Percentiles rank a stretch among this genome's conserved stretches.
phyloP scores from a whole-genome alignment of 768 basidiomycete genomes.

The Trametes villosa region DNA sequence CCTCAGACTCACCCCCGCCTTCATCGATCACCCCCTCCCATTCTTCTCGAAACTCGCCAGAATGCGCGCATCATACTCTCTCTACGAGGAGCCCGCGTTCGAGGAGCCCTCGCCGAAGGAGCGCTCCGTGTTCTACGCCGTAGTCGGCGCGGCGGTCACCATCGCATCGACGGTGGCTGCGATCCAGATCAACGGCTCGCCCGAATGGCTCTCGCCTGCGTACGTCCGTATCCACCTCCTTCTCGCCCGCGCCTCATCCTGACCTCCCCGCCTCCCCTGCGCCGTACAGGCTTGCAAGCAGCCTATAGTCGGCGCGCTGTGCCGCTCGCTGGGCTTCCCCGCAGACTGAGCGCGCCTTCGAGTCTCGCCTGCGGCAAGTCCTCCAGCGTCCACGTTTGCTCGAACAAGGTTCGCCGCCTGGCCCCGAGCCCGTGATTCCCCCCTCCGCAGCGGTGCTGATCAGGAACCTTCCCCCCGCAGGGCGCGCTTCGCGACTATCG shows the following conservation, averaged over 20 bases:
- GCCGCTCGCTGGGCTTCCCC: conserved; percentile 6
- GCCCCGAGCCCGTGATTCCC: not conserved
- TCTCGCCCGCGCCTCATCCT: not conserved
- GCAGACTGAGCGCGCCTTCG: not conserved
- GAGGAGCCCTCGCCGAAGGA: conserved; percentile 18
- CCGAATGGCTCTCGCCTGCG: conserved; percentile 20
- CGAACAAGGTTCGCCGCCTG: not conserved
- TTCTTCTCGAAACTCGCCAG: not conserved
- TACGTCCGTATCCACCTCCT: conserved; percentile 18
- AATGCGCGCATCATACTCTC: conserved; percentile 21
- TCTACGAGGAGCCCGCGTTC: conserved; percentile 26
- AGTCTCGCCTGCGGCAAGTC: not conserved
- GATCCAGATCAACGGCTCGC: conserved; percentile 15
- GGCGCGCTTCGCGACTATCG: not conserved
- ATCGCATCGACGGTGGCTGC: conserved; percentile 24
- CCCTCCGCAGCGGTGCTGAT: not conserved
- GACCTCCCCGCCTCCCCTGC: not conserved
- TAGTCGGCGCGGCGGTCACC: conserved; percentile 22
- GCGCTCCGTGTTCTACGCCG: conserved; percentile 15
- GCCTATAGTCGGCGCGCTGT: not conserved
- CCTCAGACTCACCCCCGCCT: not conserved
- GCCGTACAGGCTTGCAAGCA: not conserved
- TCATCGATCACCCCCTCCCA: not conserved
- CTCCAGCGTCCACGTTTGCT: not conserved
- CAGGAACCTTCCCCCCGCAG: not conserved